These are phyloP conservation scores for Delonix regia DNA, from an alignment of 306 rosid genomes.

Conservation along the genomic window DNA sequence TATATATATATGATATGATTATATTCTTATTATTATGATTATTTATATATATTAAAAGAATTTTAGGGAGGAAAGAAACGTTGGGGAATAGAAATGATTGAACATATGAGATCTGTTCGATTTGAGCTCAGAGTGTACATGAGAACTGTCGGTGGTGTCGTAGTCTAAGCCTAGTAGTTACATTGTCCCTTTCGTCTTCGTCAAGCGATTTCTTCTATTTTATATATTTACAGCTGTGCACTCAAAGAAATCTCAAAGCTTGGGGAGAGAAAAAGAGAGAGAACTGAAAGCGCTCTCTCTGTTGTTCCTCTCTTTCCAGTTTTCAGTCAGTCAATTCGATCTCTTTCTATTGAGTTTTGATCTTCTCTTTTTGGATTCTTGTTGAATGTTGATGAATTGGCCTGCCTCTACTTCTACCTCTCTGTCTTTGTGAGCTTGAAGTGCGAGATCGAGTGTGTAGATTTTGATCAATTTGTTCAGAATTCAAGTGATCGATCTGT, in stretches of 20 bases:
- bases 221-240: slow-evolving; percentile 60
- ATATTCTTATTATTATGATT: not conserved
- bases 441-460: not conserved
- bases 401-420: not conserved
- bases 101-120: slow-evolving; percentile 34
- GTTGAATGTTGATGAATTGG: slow-evolving; percentile 4
- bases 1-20: not conserved
- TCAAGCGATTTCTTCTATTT: slow-evolving; percentile 38
- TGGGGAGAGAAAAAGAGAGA: slow-evolving; percentile 38
- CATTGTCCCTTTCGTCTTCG: slow-evolving; percentile 64
- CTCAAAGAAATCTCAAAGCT: slow-evolving; percentile 28
- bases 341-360: slow-evolving; percentile 31
- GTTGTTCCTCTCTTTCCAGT: slow-evolving; percentile 1
- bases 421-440: slow-evolving; percentile 8
- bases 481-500: slow-evolving; percentile 26
- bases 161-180: slow-evolving; percentile 39
- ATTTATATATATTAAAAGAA: no score
- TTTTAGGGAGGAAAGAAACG: slow-evolving; percentile 16
- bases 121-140: slow-evolving; percentile 5
- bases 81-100: slow-evolving; percentile 37
- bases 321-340: slow-evolving; percentile 47
- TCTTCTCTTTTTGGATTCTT: slow-evolving; percentile 24
- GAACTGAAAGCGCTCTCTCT: not conserved
- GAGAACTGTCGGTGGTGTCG: slow-evolving; percentile 67
- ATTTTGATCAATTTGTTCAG: slow-evolving; percentile 26